Evolutionary conservation across 441 rosid genomes (phyloP).

Genomic region (Gossypium gossypioides): DNA sequence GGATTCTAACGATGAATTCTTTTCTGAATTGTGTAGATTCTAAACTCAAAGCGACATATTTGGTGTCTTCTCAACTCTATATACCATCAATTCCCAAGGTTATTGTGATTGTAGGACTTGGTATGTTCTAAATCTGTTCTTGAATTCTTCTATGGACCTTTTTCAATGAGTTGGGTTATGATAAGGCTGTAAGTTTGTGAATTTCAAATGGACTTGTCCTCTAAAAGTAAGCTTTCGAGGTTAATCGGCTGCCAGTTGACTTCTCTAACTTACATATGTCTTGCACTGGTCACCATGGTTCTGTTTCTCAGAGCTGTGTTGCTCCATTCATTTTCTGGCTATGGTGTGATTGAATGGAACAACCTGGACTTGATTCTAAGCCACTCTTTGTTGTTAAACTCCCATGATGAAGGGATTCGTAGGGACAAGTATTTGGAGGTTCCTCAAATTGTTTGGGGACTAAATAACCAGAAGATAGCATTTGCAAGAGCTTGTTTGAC

Average conservation of each 20-base stretch:
- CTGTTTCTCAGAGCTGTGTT: slow-evolving; percentile 41
- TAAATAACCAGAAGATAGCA: slow-evolving; percentile 94
- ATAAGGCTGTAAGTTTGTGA: slow-evolving; percentile 3
- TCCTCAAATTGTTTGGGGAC: slow-evolving; percentile 95
- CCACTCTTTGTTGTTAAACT: slow-evolving; percentile 19
- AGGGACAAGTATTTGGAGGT: slow-evolving; percentile 60
- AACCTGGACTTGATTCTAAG: slow-evolving; percentile 15
- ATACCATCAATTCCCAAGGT: neutral
- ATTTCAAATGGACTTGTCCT: slow-evolving; percentile 38
- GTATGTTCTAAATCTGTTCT: slow-evolving; percentile 6
- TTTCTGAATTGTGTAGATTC: slow-evolving; percentile 18
- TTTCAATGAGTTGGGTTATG: slow-evolving; percentile 8
- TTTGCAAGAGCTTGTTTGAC: slow-evolving; percentile 93
- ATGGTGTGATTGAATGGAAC: slow-evolving; percentile 15
- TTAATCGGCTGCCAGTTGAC: slow-evolving; percentile 26
- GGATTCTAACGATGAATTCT: slow-evolving; percentile 1
- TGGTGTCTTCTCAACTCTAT: neutral
- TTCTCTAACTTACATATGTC: slow-evolving; percentile 43
- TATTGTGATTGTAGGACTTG: neutral
- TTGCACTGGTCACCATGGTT: slow-evolving; percentile 35
- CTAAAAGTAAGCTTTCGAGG: slow-evolving; percentile 31
- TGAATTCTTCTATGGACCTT: neutral
- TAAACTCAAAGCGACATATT: neutral
- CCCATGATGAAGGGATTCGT: slow-evolving; percentile 30
- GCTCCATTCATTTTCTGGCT: slow-evolving; percentile 31